Base-by-base conservation (phyloP, 2,329 filamentous ascomycete genomes). In the Diaporthe ilicicola region DNA sequence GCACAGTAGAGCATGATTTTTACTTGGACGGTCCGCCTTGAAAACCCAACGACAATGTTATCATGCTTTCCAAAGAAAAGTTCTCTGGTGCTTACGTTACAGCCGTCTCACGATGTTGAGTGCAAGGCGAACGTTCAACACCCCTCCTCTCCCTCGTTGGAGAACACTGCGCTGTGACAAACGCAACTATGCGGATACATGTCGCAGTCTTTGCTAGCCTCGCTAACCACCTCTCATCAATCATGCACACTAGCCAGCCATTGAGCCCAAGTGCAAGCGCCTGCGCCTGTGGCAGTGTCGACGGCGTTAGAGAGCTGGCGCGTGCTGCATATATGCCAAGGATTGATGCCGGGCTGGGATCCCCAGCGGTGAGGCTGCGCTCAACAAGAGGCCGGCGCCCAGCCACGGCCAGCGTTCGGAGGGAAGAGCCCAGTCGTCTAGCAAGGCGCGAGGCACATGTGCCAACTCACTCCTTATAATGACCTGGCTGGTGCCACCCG, bases 271-370 rank as follows among this genome's bases (percentile, higher is more conserved):
- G n/a, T n/a, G n/a, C 44, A 27, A 19, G 29, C 50, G 59, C 59
- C 34, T 50, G 59, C 59, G 59, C 22, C 67, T 17, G n/a, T 61
- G 53, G 67, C 53, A 61, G 54, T 69, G 66, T 50, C 29, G 37
- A 37, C 12, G 19, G 27, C 27, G 46, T 64, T 34, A 5, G 15
- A 22, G n/a, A 42, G 56, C 29, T 51, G 65, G 51, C 32, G 65
- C 24, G 67, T 44, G 56, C 37, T 42, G 37, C 56, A 54, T 65
- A 64, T 54, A 42, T 62, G 67, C 56, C 56, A 64, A 46, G 67
- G 55, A 55, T 54, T 5, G 19, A n/a, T 44, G 56, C 46, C 44
- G 29, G 59, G 55, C 55, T 64, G 54, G 67, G 67, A 55, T 70
- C 56, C 67, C 55, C 56, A 46, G 67, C n/a, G 13, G 42, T 51